Evolutionary conservation across 345 rosid species (phyloP), one percentile per base, ranked within the genome.

Genomic region (Lagerstroemia speciosa): DNA sequence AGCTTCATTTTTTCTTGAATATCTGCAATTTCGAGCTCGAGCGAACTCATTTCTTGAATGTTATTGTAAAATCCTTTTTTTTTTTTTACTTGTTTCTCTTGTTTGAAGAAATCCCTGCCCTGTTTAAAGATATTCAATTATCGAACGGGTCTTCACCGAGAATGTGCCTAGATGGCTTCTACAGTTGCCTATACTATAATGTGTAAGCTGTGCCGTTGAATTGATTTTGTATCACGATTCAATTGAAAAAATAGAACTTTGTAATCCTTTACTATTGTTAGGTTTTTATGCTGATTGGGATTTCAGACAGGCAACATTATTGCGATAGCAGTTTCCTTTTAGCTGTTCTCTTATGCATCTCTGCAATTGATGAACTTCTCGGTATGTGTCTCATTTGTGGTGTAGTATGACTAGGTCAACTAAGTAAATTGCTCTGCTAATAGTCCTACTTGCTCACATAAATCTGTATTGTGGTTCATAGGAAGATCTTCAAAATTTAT

Each of bases 401-500:
- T 19, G 24, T 17, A 22, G 62, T 58, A 58, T 58, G 33, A 16
- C 40, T 20, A 26, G 31, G 27, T 27, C 11, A 45, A 38, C 24
- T 19, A 8, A 65, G 45, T 67, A 24, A 52, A 32, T 9, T 50
- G 55, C 24, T 48, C 19, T 48, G 24, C 24, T 46, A 32, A 2
- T 33, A 6, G 9, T 67, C 60, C 31, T 50, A 37, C 11, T 34
- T 38, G 33, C 37, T 68, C 45, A 52, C 29, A 53, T 38, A 14
- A 12, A 6, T 29, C 33, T 30, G 2, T 67, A 22, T 31, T 37
- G 32, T 24, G 22, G 33, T n/a, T 6, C 20, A 22, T 50, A 86
- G 90, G 90, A 86, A 82, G 97, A 92, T 60, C 69, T 86, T 33
- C 94, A 87, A 76, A 90, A 78, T 77, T 65, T 89, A 76, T 75